Conservation (phyloP, 164 flowering plant species). For the Kingdonia uniflora region DNA sequence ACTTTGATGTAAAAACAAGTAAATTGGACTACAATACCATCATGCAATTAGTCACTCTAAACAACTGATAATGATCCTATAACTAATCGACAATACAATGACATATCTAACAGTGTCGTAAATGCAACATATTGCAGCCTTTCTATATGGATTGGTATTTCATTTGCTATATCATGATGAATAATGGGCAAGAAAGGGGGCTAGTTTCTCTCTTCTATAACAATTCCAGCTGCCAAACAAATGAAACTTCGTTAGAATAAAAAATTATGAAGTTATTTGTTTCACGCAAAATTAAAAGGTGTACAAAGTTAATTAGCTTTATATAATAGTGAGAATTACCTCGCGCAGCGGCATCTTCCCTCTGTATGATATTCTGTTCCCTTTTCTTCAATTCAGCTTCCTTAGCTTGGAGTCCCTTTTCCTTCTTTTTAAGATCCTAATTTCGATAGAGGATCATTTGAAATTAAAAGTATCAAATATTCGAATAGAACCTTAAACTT, state of each 20-base stretch:
- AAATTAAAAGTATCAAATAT: background rate
- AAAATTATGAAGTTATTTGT: no score
- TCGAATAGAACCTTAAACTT: no score
- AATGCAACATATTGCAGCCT: conserved; percentile 76
- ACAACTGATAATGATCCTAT: no score
- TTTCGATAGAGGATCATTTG: conserved; percentile 4
- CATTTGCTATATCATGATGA: conserved; percentile 90
- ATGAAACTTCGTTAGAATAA: no score
- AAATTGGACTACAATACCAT: no score
- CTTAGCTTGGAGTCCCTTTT: conserved; percentile 81
- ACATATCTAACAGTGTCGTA: conserved; percentile 60
- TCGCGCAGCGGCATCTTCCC: no score
- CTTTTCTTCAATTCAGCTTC: conserved; percentile 81
- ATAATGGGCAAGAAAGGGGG: conserved; percentile 86
- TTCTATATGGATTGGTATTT: conserved; percentile 80
- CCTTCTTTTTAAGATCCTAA: conserved; percentile 79
- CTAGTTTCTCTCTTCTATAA: conserved; percentile 80
- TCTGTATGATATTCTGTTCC: conserved; percentile 83
- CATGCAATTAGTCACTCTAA: no score
- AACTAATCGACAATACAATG: no score
- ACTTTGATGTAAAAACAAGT: no score
- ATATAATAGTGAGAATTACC: conserved; percentile 31
- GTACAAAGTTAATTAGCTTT: no score
- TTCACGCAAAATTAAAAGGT: no score
- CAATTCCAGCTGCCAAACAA: conserved; percentile 97